Percentiles rank a stretch among this genome's conserved stretches.
Evolutionary conservation across 2,329 filamentous ascomycete genomes (phyloP).

Genomic region (Dactylonectria macrodidyma): DNA sequence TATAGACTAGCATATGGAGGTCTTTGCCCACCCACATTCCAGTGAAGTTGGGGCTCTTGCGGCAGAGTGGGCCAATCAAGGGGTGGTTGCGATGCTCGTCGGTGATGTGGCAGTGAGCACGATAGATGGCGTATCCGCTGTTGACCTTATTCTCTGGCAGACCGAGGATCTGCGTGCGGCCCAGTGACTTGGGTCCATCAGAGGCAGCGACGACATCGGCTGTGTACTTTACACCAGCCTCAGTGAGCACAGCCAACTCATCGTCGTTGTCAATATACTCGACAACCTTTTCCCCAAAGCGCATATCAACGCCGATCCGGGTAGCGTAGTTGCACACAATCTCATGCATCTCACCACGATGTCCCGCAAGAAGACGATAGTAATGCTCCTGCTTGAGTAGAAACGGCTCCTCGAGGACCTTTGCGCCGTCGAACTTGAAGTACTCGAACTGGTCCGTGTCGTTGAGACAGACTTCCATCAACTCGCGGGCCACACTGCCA

Average conservation of each 20-base stretch:
- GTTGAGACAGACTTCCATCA: constrained; percentile 14
- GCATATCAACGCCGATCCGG: constrained; percentile 15
- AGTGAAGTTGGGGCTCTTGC: constrained; percentile 5
- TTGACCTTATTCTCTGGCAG: constrained; percentile 19
- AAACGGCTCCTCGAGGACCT: constrained; percentile 1
- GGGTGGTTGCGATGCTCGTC: constrained; percentile 20
- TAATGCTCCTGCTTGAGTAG: constrained; percentile 2
- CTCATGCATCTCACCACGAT: constrained; percentile 25
- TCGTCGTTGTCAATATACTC: constrained; percentile 20
- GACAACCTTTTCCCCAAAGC: constrained; percentile 6
- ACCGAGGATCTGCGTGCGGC: constrained; percentile 12
- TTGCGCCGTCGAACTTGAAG: constrained; percentile 13
- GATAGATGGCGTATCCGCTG: constrained; percentile 25
- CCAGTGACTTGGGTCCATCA: constrained; percentile 25
- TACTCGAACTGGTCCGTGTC: constrained; percentile 17
- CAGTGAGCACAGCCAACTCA: constrained; percentile 13
- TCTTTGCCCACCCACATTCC: constrained; percentile 22
- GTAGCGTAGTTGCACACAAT: constrained; percentile 24
- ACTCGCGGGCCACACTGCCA: constrained; percentile 10
- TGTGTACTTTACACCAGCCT: constrained; percentile 6
- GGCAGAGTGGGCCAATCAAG: not conserved
- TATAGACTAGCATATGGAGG: constrained; percentile 20
- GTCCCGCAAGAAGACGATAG: constrained; percentile 10
- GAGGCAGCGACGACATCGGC: constrained; percentile 20
- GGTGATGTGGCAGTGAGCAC: constrained; percentile 17